Evolutionary conservation across 2,329 filamentous ascomycete genomes (phyloP), one percentile per base, ranked within the genome.

Genomic region (Fusarium multiceps): DNA sequence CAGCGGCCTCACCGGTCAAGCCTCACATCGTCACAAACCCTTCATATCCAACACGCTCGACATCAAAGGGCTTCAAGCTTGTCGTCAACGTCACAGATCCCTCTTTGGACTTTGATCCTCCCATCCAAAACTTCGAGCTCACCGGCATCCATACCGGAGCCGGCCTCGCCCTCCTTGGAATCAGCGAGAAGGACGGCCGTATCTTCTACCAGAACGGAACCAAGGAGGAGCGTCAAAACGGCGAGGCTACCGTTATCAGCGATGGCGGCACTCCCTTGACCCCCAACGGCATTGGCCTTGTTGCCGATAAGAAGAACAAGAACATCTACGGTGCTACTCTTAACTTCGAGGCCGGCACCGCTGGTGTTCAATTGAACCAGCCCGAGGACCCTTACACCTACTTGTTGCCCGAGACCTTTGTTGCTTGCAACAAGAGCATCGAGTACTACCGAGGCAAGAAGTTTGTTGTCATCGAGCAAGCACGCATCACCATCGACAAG

Each of bases 181-280:
- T 84, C 14, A 63, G 69, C 21, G 69, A 75, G 28, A 53, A 63
- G 30, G 47, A 63, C 25, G 72, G 69, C n/a, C 68, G 68, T 10
- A 55, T 82, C 61, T 87, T 86, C 72, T 87, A 86, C 79, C 76
- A 83, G 59, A 87, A 87, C 70, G 83, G 82, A 70, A 85, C 84
- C 14, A 77, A 77, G 14, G 60, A 73, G 9, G 78, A 82, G 41
- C 67, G 80, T 9, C 68, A 71, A 20, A 74, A 72, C 37, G 71
- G 75, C 41, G 54, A 69, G 43, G 78, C 79, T 37, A 78, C 76
- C 43, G 73, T 83, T 51, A 57, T 86, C 30, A 80, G 79, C 27
- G 83, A 85, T 63, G 77, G 77, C 20, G 82, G 81, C 32, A 79
- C 75, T 8, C 81, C 81, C 6, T 74, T 75, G 6, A 78, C 78